Evolutionary conservation across 768 basidiomycete genomes (phyloP), one percentile per base, ranked within the genome.

Genomic region (Lanmaoa rubissima): DNA sequence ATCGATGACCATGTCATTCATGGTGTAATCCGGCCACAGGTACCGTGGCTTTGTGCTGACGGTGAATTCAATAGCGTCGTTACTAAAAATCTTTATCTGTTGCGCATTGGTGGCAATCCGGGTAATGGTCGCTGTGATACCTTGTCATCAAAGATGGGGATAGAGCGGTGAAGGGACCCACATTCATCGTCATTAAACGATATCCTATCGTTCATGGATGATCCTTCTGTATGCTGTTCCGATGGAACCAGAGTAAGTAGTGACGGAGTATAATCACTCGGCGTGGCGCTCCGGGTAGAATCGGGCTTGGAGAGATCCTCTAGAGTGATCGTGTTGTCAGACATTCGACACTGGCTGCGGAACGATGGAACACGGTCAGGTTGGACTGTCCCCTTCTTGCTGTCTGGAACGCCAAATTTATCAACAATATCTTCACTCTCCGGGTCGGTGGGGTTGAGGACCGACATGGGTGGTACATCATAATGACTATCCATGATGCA

Each of bases 1-100:
- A 61, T 94, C 91, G 62, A 96, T 87, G 45, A 90, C 73, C 60
- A 98, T 89, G 56, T 98, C 94, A 10, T 80, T 79, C 41, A 85
- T 83, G 53, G 78, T 82, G 69, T 92, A 92, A 61, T 90, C 90
- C 14, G 89, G 84, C 6, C 83, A 84, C 46, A 99, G 79, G 72
- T 91, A 98, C 91, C 90, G 92, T 2, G 96, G 91, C 65, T 78
- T 78, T 55, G 73, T 73, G 53, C 72, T 75, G 35, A 81, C 70
- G 60, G 78, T 75, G 52, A 75, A 73, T 47, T 74, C 74, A 0
- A 82, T 81, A 28, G 75, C 76, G 32, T 79, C 80, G 28, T 72
- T 80, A 2, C 93, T 92, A 17, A 95, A 78, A 45, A 91, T 74
- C 69, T 79, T 75, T 54, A 92, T 76, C 69, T 94, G 92, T 59